Evolutionary conservation across 371 early-diverging fungal genomes (phyloP).

Genomic region (Actinomortierella ambigua): DNA sequence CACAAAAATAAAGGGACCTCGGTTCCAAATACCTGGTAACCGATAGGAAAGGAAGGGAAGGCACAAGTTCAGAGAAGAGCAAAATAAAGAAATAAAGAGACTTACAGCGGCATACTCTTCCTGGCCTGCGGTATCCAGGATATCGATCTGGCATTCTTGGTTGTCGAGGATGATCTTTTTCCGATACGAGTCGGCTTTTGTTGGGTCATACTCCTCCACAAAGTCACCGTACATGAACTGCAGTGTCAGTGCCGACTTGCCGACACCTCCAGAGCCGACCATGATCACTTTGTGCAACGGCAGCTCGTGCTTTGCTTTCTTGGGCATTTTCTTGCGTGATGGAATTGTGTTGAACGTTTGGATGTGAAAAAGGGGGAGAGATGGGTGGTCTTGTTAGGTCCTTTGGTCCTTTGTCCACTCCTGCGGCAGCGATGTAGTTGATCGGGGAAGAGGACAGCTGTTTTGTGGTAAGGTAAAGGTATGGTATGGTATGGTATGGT

Average conservation of each 20-base stretch:
- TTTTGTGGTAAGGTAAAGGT: no score
- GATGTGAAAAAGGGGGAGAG: no score
- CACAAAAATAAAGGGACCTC: background rate
- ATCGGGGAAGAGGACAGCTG: no score
- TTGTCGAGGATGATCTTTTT: slow-evolving; percentile 72
- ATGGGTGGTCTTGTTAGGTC: no score
- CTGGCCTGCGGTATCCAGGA: slow-evolving; percentile 94
- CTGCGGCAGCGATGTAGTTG: no score
- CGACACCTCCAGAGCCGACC: slow-evolving; percentile 94
- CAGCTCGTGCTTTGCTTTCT: slow-evolving; percentile 64
- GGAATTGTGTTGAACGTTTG: background rate
- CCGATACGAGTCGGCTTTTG: slow-evolving; percentile 90
- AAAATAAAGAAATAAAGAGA: background rate
- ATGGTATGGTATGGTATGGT: no score
- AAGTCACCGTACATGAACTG: slow-evolving; percentile 95
- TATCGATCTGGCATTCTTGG: slow-evolving; percentile 87
- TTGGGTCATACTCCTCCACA: slow-evolving; percentile 95
- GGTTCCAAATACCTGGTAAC: no score
- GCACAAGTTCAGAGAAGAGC: no score
- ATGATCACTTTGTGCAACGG: slow-evolving; percentile 90
- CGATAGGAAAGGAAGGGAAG: no score
- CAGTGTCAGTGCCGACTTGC: slow-evolving; percentile 91
- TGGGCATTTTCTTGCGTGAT: slow-evolving; percentile 23
- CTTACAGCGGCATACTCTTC: slow-evolving; percentile 85
- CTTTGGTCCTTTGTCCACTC: no score